phyloP scores from a whole-genome alignment of 2,329 filamentous ascomycete species.

The Arthrobotrys megalospora region DNA sequence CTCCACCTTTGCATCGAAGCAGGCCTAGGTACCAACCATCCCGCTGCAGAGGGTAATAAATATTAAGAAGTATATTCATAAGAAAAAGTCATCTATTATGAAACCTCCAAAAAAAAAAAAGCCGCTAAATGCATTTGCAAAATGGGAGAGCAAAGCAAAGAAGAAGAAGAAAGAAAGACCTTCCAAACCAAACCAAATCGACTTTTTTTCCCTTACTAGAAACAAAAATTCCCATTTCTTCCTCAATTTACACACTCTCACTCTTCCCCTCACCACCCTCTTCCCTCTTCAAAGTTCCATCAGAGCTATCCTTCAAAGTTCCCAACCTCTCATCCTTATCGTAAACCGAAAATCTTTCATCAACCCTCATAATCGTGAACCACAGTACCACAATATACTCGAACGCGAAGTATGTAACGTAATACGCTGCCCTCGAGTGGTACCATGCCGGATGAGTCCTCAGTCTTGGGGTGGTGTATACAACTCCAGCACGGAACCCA shows the following conservation, averaged over 20 bases:
- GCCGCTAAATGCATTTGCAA: conserved; percentile 15
- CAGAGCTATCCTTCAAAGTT: conserved; percentile 50
- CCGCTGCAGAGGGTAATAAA: not conserved
- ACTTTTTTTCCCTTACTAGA: too few relatives aligned
- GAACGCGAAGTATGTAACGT: conserved; percentile 82
- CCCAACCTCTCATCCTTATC: conserved; percentile 68
- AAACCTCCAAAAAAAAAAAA: not conserved
- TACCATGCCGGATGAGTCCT: conserved; percentile 76
- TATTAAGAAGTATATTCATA: not conserved
- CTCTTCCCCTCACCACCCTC: conserved; percentile 5
- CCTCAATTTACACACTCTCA: conserved; percentile 5
- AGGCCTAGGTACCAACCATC: too few relatives aligned
- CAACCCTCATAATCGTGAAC: conserved; percentile 79
- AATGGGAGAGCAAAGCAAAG: not conserved
- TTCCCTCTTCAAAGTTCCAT: conserved; percentile 19
- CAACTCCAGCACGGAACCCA: conserved; percentile 76
- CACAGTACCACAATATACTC: conserved; percentile 80
- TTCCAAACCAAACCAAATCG: too few relatives aligned
- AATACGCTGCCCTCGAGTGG: conserved; percentile 80
- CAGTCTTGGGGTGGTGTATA: conserved; percentile 72
- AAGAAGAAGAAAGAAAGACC: not conserved
- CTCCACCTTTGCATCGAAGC: not conserved
- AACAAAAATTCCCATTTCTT: too few relatives aligned
- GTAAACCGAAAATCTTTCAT: conserved; percentile 81
- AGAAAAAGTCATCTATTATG: too few relatives aligned